Conservation (phyloP, 2,329 filamentous ascomycete species). For the Chaetomiaceae sp. region DNA sequence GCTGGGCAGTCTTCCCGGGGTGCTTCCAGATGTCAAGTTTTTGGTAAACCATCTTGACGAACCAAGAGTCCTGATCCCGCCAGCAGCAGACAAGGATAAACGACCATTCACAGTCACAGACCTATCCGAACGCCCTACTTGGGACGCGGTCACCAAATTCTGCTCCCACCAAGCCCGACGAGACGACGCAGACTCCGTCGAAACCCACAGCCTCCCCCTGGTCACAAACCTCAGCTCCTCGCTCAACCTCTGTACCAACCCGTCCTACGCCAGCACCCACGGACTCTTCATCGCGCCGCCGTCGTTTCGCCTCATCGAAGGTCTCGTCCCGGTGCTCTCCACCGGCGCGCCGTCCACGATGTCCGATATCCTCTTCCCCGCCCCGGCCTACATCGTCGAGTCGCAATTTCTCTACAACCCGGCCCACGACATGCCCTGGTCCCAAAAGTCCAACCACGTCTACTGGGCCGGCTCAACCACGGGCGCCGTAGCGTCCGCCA, state of each 20-base stretch:
- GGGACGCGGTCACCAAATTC: constrained; percentile 31
- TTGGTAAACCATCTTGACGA: constrained; percentile 48
- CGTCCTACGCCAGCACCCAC: constrained; percentile 40
- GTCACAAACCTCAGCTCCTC: constrained; percentile 29
- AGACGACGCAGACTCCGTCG: background rate
- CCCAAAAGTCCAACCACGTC: constrained; percentile 44
- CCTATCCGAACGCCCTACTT: constrained; percentile 30
- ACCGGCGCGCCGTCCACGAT: constrained; percentile 43
- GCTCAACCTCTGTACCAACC: constrained; percentile 42
- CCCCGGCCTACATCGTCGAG: constrained; percentile 45
- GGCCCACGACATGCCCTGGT: constrained; percentile 42
- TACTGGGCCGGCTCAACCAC: constrained; percentile 58
- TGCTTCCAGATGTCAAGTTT: constrained; percentile 38
- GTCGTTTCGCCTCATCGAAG: constrained; percentile 39
- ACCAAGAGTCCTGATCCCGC: constrained; percentile 38
- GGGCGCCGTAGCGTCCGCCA: constrained; percentile 38
- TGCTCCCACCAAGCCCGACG: constrained; percentile 24
- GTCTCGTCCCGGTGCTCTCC: constrained; percentile 44
- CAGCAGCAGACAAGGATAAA: constrained; percentile 8
- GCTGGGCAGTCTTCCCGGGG: constrained; percentile 23
- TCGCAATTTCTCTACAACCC: constrained; percentile 40
- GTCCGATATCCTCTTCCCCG: constrained; percentile 50
- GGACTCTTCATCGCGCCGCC: constrained; percentile 43
- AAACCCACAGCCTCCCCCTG: constrained; percentile 35
- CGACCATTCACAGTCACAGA: constrained; percentile 25